phyloP scores from a whole-genome alignment of 768 basidiomycete species.

The Tylopilus subfusipes region DNA sequence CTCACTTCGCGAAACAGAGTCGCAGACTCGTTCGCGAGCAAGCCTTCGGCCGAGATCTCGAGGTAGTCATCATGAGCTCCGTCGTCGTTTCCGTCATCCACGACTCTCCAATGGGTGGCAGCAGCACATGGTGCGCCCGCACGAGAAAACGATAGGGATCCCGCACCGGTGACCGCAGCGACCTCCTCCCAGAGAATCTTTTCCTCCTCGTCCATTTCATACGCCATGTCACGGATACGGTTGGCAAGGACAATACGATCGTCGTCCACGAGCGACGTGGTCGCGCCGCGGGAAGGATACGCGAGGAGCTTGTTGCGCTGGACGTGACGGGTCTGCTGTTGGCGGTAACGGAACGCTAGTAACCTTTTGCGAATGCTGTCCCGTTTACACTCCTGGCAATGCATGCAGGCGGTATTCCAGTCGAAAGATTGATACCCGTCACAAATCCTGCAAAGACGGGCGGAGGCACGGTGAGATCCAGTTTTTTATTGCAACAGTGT shows the following conservation, averaged over 20 bases:
- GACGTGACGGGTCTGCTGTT: conserved; percentile 3
- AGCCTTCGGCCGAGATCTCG: conserved; percentile 16
- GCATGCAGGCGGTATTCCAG: conserved; percentile 20
- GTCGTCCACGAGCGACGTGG: not conserved
- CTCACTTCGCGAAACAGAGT: conserved; percentile 20
- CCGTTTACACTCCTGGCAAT: conserved; percentile 29
- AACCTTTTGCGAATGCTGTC: conserved; percentile 27
- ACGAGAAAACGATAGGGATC: conserved; percentile 14
- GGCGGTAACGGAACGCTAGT: conserved; percentile 19
- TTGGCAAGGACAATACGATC: conserved; percentile 7
- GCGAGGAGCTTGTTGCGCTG: conserved; percentile 4
- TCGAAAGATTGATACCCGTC: conserved; percentile 22
- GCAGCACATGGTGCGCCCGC: conserved; percentile 10
- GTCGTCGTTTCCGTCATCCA: conserved; percentile 5
- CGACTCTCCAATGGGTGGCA: not conserved
- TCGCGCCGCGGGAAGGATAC: not conserved
- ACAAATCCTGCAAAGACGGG: conserved; percentile 18
- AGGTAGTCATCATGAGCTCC: conserved; percentile 3
- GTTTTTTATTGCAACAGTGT: not conserved
- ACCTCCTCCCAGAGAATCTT: conserved; percentile 29
- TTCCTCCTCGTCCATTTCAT: conserved; percentile 27
- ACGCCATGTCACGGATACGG: conserved; percentile 13
- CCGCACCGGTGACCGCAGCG: conserved; percentile 19
- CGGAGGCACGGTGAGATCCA: conserved; percentile 3
- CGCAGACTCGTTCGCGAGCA: conserved; percentile 19